Conservation (phyloP, 1,284 basidiomycete species). For the Microbotryum intermedium region DNA sequence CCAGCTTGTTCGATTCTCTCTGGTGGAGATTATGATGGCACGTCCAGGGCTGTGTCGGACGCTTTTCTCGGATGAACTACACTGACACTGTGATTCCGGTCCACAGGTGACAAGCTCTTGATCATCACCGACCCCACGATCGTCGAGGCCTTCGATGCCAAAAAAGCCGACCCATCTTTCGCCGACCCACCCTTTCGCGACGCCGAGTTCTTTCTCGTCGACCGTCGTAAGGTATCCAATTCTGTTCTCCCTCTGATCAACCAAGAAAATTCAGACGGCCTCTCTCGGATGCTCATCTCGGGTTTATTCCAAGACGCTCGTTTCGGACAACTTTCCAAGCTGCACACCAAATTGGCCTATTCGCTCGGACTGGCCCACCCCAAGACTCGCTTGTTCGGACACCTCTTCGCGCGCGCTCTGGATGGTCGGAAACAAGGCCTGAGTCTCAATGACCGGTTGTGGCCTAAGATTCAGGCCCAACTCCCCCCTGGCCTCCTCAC, state of each 20-base stretch:
- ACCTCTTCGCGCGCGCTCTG: constrained; percentile 26
- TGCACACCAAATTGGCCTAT: constrained; percentile 16
- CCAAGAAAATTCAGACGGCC: not conserved
- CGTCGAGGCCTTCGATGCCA: constrained; percentile 21
- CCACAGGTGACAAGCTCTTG: constrained; percentile 29
- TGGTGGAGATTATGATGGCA: constrained; percentile 36
- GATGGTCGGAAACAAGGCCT: constrained; percentile 29
- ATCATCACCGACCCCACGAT: constrained; percentile 30
- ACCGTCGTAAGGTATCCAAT: constrained; percentile 16
- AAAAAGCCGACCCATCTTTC: constrained; percentile 23
- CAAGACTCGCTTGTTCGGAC: not conserved
- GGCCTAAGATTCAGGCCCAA: constrained; percentile 1
- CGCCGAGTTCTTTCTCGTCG: constrained; percentile 29
- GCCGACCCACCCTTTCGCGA: constrained; percentile 31
- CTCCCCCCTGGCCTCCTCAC: not conserved
- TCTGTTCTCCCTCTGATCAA: constrained; percentile 16
- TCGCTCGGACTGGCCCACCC: constrained; percentile 4
- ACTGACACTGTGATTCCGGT: not conserved
- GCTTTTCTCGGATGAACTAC: not conserved
- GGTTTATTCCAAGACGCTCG: constrained; percentile 7
- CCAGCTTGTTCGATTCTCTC: constrained; percentile 32
- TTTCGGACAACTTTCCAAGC: constrained; percentile 7
- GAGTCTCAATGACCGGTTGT: constrained; percentile 5
- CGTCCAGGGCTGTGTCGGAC: not conserved
- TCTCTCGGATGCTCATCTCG: constrained; percentile 8